phyloP scores from a whole-genome alignment of 73 alveolate genomes.

The Paramecium tetraurelia region DNA sequence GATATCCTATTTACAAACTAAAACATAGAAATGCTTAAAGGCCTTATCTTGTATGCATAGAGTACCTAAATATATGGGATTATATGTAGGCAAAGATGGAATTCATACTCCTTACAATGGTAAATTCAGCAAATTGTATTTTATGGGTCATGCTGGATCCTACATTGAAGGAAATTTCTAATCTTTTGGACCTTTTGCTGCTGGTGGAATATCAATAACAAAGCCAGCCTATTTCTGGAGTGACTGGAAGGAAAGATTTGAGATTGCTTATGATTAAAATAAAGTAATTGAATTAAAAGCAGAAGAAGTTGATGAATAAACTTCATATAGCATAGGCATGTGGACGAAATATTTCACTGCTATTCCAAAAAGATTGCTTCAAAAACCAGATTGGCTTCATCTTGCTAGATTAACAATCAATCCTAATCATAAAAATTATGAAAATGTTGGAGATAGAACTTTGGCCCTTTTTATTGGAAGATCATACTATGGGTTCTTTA shows the following conservation, averaged over 20 bases:
- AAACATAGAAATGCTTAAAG: background rate
- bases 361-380: background rate
- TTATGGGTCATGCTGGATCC: constrained; percentile 22
- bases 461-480: background rate
- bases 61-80: constrained; percentile 31
- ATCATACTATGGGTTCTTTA: background rate
- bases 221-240: background rate
- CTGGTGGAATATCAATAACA: background rate
- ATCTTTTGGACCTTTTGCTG: background rate
- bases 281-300: background rate
- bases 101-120: constrained; percentile 42
- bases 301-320: background rate
- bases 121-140: background rate
- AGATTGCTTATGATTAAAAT: constrained; percentile 3
- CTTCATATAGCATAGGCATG: background rate
- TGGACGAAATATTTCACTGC: constrained; percentile 17
- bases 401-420: background rate
- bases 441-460: constrained; percentile 16
- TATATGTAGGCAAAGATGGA: constrained; percentile 7
- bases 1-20: background rate
- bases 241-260: background rate
- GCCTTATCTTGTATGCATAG: constrained; percentile 13
- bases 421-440: background rate
- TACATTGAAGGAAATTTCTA: background rate
- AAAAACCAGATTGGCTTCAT: constrained; percentile 20